Conservation (phyloP, 2,329 filamentous ascomycete genomes). For the Ophiostoma himal-ulmi region DNA sequence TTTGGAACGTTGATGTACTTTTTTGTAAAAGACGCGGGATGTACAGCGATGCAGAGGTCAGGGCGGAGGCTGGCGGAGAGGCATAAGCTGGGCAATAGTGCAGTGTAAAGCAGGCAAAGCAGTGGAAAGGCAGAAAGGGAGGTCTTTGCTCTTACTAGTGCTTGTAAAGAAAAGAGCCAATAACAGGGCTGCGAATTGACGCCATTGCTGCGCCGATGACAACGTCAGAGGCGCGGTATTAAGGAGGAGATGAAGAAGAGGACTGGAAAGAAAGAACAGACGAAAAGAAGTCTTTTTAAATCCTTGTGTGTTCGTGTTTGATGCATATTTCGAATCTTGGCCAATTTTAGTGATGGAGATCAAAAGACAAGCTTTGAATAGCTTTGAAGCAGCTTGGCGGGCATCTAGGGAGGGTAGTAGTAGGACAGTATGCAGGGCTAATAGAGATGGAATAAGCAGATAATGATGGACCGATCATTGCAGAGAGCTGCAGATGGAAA, state of each 20-base stretch:
- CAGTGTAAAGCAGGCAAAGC: not conserved
- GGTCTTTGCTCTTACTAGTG: not conserved
- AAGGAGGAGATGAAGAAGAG: not conserved
- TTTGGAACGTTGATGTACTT: not conserved
- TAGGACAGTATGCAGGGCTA: not conserved
- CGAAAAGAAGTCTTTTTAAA: not conserved
- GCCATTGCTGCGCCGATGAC: conserved; percentile 7
- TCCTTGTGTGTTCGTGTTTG: no score
- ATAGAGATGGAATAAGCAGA: not conserved
- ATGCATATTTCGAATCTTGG: not conserved
- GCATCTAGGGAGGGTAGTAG: not conserved
- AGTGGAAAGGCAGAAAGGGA: not conserved
- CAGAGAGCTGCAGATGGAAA: not conserved
- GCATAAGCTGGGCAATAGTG: conserved; percentile 1
- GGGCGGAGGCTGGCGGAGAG: not conserved
- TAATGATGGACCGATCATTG: not conserved
- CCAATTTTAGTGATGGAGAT: not conserved
- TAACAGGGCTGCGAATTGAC: conserved; percentile 3
- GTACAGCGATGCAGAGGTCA: not conserved
- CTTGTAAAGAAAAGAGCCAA: not conserved
- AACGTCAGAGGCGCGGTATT: not conserved
- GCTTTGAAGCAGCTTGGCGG: not conserved
- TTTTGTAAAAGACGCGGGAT: not conserved
- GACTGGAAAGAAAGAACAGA: not conserved
- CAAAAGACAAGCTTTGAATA: not conserved